These are phyloP conservation scores for Trypanosoma caninum DNA, from an alignment of 208 protist genomes.

Conservation along the genomic window DNA sequence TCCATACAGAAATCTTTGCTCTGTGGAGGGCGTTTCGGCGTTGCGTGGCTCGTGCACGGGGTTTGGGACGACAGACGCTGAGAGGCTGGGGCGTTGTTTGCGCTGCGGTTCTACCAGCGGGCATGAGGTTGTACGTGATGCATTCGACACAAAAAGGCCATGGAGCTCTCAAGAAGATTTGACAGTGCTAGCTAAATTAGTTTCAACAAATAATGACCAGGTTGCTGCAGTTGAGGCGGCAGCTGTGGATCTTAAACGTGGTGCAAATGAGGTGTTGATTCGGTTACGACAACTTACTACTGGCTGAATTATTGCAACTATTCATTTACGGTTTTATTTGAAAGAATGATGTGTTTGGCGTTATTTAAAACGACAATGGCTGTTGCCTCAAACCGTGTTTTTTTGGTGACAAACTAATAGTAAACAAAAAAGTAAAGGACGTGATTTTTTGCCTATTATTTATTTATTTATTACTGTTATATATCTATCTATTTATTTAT, in stretches of 20 bases:
- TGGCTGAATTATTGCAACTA: not conserved
- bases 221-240: constrained; percentile 65
- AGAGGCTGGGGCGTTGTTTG: constrained; percentile 33
- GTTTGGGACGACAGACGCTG: constrained; percentile 59
- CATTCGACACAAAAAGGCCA: constrained; percentile 35
- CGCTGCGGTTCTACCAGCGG: constrained; percentile 61
- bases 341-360: too few relatives aligned
- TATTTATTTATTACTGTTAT: constrained; percentile 7
- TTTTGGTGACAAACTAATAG: too few relatives aligned
- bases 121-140: constrained; percentile 41
- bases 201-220: constrained; percentile 48
- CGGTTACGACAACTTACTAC: not conserved
- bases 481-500: constrained; percentile 12
- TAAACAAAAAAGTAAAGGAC: not conserved
- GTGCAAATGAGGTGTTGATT: constrained; percentile 29
- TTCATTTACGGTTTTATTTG: too few relatives aligned
- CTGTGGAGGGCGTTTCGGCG: constrained; percentile 57
- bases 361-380: too few relatives aligned
- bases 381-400: too few relatives aligned
- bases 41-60: constrained; percentile 72
- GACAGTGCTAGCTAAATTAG: constrained; percentile 45
- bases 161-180: constrained; percentile 53
- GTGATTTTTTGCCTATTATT: constrained; percentile 25
- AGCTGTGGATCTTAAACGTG: constrained; percentile 23
- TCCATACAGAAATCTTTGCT: constrained; percentile 54